phyloP scores from a whole-genome alignment of 306 rosid species.

The Calophaca sinica region DNA sequence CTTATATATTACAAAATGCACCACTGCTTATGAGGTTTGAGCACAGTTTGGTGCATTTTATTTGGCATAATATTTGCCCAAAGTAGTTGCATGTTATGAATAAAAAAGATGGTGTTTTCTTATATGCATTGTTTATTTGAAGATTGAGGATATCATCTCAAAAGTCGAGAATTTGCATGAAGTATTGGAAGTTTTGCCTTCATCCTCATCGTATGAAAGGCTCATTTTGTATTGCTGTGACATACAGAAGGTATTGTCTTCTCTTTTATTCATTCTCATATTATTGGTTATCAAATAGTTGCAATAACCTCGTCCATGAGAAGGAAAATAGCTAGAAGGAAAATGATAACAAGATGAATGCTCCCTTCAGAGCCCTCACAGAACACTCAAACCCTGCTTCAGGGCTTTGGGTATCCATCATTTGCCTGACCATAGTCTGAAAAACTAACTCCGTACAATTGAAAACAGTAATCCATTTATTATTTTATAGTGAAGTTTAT shows the following conservation, averaged over 20 bases:
- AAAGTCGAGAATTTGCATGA: conserved; percentile 65
- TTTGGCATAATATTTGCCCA: conserved; percentile 20
- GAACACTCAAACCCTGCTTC: conserved; percentile 1
- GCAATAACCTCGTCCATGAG: neutral
- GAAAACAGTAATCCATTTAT: conserved; percentile 12
- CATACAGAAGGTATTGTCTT: conserved; percentile 64
- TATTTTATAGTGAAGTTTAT: neutral
- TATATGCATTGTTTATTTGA: conserved; percentile 46
- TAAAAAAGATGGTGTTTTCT: conserved; percentile 5
- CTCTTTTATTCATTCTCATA: conserved; percentile 27
- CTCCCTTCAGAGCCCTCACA: neutral
- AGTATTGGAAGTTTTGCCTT: conserved; percentile 64
- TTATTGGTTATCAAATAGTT: neutral
- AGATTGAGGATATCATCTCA: conserved; percentile 78
- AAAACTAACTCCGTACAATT: neutral
- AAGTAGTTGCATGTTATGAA: conserved; percentile 14
- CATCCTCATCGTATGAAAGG: conserved; percentile 66
- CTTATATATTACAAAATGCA: too few relatives aligned
- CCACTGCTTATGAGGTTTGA: too few relatives aligned
- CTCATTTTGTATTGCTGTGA: conserved; percentile 68
- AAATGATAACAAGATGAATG: conserved; percentile 2
- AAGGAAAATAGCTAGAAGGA: neutral
- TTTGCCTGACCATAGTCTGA: conserved; percentile 21
- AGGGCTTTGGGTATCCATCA: neutral
- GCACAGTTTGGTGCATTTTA: neutral